These are phyloP conservation scores for Inga leiocalycina DNA, from an alignment of 306 rosid species.

Conservation along the genomic window DNA sequence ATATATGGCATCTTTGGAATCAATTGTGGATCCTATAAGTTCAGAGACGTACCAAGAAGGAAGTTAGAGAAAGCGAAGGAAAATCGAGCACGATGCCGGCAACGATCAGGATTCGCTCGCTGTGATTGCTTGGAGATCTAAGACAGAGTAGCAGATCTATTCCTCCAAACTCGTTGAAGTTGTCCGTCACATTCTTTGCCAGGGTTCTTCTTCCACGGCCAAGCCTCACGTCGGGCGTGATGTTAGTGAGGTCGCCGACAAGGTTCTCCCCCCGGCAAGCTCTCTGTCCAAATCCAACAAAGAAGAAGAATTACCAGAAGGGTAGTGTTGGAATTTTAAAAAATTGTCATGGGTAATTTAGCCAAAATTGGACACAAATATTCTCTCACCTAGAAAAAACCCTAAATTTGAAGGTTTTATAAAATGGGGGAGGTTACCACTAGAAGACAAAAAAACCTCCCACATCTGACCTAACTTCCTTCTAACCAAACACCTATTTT, in stretches of 20 bases:
- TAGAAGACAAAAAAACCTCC: too few relatives aligned
- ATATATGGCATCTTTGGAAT: slow-evolving; percentile 2
- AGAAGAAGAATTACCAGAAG: too few relatives aligned
- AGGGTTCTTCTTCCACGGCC: slow-evolving; percentile 16
- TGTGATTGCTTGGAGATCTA: slow-evolving; percentile 59
- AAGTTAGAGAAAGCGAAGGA: slow-evolving; percentile 10
- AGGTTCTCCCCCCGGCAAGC: slow-evolving; percentile 40
- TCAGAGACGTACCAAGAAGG: background rate
- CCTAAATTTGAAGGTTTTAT: too few relatives aligned
- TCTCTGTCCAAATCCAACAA: too few relatives aligned
- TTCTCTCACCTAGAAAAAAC: too few relatives aligned
- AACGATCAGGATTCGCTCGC: background rate
- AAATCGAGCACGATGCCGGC: background rate
- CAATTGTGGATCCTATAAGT: background rate
- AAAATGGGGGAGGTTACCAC: too few relatives aligned
- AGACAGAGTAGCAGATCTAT: slow-evolving; percentile 59
- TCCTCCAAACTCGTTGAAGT: slow-evolving; percentile 58
- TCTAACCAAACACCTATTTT: too few relatives aligned
- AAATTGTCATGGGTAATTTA: too few relatives aligned
- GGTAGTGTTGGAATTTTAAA: too few relatives aligned
- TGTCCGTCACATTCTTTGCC: slow-evolving; percentile 45
- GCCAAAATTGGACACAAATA: too few relatives aligned
- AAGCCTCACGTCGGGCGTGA: background rate
- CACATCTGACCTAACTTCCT: too few relatives aligned
- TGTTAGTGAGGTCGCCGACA: slow-evolving; percentile 59